These are phyloP conservation scores for Tagetes patula DNA, from an alignment of 129 eudicot species.

Conservation along the genomic window DNA sequence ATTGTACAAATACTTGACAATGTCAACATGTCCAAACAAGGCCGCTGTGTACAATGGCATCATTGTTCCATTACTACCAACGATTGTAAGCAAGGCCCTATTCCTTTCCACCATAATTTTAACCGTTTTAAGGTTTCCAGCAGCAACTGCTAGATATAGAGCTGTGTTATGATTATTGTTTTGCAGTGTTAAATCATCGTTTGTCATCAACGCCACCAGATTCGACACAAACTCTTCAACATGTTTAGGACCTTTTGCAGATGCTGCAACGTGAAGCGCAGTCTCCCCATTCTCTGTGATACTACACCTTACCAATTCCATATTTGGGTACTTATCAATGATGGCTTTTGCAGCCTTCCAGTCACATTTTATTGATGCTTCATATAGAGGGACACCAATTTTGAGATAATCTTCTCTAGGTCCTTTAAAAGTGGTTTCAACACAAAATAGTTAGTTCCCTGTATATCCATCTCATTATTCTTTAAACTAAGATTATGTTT, in stretches of 20 bases:
- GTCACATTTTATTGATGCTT: constrained; percentile 36
- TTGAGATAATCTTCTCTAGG: constrained; percentile 12
- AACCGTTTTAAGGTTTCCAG: constrained; percentile 29
- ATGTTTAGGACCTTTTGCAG: constrained; percentile 7
- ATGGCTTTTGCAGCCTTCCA: constrained; percentile 45
- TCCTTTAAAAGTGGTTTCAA: constrained; percentile 5
- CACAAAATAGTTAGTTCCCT: background rate
- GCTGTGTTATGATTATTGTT: constrained; percentile 36
- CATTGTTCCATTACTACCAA: constrained; percentile 13
- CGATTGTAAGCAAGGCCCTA: constrained; percentile 19
- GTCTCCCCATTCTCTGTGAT: constrained; percentile 46
- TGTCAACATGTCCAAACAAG: constrained; percentile 33
- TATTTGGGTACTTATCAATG: background rate
- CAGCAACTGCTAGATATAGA: constrained; percentile 38
- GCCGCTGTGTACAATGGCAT: constrained; percentile 35
- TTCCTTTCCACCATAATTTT: constrained; percentile 27
- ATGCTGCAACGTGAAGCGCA: constrained; percentile 49
- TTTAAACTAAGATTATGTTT: background rate
- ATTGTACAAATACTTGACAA: constrained; percentile 29
- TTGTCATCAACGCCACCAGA: constrained; percentile 29
- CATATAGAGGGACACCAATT: constrained; percentile 29
- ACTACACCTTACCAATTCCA: constrained; percentile 17
- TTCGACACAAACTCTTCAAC: constrained; percentile 32
- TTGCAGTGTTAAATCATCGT: constrained; percentile 20
- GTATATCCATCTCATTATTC: background rate